phyloP scores from a whole-genome alignment of 1,139 yeast species.

The Pichia sp. region DNA sequence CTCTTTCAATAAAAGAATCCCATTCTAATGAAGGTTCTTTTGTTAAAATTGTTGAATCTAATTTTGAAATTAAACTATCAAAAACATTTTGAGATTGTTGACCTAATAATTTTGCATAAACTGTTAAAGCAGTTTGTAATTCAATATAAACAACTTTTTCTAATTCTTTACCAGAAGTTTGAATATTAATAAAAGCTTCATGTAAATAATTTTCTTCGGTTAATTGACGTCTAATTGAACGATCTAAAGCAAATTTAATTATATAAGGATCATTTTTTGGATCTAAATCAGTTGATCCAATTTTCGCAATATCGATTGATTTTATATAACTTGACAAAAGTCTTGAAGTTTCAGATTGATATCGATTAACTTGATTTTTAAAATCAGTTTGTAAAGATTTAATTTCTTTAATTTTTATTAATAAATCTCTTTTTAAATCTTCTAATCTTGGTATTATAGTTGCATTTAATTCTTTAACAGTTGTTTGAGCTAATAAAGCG shows the following conservation, averaged over 20 bases:
- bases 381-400: constrained; percentile 77
- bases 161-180: constrained; percentile 80
- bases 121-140: constrained; percentile 71
- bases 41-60: constrained; percentile 68
- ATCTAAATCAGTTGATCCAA: constrained; percentile 27
- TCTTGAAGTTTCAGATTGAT: constrained; percentile 55
- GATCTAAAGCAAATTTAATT: constrained; percentile 63
- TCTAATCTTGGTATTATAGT: constrained; percentile 79
- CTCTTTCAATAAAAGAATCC: constrained; percentile 74
- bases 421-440: constrained; percentile 73
- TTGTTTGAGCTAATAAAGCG: constrained; percentile 58
- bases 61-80: constrained; percentile 57
- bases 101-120: constrained; percentile 62
- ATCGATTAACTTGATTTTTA: constrained; percentile 65
- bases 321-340: constrained; percentile 44
- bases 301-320: constrained; percentile 37
- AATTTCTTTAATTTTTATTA: constrained; percentile 83
- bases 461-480: constrained; percentile 64
- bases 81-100: constrained; percentile 66
- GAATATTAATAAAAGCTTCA: constrained; percentile 83
- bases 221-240: constrained; percentile 69
- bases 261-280: constrained; percentile 74
- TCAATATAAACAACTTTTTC: constrained; percentile 85
- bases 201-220: constrained; percentile 80
- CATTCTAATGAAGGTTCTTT: constrained; percentile 82